Evolutionary conservation across 2,329 filamentous ascomycete genomes (phyloP).

Genomic region (Pseudogymnoascus pannorum): DNA sequence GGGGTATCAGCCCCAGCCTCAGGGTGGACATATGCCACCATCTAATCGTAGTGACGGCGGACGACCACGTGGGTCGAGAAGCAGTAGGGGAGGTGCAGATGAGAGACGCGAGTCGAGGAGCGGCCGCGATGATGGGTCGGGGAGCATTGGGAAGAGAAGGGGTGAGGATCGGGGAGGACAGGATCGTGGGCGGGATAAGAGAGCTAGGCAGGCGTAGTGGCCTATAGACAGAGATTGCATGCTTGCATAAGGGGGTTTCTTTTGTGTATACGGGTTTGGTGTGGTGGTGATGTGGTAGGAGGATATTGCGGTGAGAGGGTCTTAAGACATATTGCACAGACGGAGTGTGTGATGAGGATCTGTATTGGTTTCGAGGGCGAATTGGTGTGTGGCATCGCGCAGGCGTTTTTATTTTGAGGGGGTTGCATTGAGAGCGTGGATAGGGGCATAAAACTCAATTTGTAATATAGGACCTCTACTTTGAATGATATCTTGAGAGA

Average conservation of each 20-base stretch:
- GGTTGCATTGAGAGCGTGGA: background rate
- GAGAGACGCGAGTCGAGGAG: slow-evolving; percentile 4
- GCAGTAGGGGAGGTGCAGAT: background rate
- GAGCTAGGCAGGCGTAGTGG: background rate
- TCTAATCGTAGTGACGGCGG: background rate
- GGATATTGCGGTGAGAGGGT: background rate
- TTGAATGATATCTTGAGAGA: background rate
- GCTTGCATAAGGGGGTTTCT: background rate
- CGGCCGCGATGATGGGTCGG: background rate
- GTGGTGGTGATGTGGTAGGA: background rate
- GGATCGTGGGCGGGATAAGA: background rate
- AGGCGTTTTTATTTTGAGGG: background rate
- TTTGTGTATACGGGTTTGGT: background rate
- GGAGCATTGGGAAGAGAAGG: background rate
- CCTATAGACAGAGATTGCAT: background rate
- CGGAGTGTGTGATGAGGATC: background rate
- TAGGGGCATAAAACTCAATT: background rate
- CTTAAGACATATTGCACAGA: background rate
- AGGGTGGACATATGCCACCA: slow-evolving; percentile 18
- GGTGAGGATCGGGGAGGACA: background rate
- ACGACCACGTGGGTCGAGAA: background rate
- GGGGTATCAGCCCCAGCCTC: slow-evolving; percentile 30
- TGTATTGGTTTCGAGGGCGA: background rate
- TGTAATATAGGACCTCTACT: background rate
- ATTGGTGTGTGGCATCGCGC: background rate